Evolutionary conservation across 148 eudicot genomes (phyloP).

Genomic region (Cornus controversa): DNA sequence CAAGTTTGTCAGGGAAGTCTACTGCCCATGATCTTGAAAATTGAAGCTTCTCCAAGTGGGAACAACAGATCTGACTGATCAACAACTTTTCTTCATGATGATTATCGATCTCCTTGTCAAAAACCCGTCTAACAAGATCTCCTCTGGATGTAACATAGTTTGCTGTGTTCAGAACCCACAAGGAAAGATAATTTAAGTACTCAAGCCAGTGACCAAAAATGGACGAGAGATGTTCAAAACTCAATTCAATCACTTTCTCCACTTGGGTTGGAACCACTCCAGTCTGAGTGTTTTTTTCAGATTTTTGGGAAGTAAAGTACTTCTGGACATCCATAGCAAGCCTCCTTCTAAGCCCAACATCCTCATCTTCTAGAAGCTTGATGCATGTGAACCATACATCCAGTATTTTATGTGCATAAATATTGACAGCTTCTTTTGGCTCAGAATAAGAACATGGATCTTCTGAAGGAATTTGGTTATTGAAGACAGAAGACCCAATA

Average conservation of each 20-base stretch:
- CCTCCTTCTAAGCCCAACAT: slow-evolving; percentile 56
- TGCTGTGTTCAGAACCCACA: slow-evolving; percentile 57
- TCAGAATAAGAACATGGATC: slow-evolving; percentile 26
- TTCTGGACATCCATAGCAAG: slow-evolving; percentile 72
- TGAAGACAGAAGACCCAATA: slow-evolving; percentile 42
- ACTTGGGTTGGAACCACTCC: slow-evolving; percentile 75
- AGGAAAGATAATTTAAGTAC: slow-evolving; percentile 63
- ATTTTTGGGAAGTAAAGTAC: slow-evolving; percentile 40
- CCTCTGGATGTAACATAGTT: slow-evolving; percentile 52
- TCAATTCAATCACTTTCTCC: slow-evolving; percentile 74
- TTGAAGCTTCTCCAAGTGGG: slow-evolving; percentile 57
- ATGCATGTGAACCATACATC: slow-evolving; percentile 79
- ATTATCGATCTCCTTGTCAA: slow-evolving; percentile 95
- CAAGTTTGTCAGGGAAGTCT: slow-evolving; percentile 20
- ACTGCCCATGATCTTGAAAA: slow-evolving; percentile 25
- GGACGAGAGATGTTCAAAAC: slow-evolving; percentile 68
- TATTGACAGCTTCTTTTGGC: slow-evolving; percentile 29
- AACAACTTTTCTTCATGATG: slow-evolving; percentile 90
- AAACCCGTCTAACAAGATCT: slow-evolving; percentile 81
- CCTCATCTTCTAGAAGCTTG: slow-evolving; percentile 92
- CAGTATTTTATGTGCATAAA: slow-evolving; percentile 50
- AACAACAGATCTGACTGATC: slow-evolving; percentile 84
- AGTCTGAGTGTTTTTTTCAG: slow-evolving; percentile 24
- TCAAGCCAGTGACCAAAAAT: slow-evolving; percentile 69
- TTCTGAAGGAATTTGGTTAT: slow-evolving; percentile 29